A percentile compares a stretch with the other conserved stretches of the same genome.
phyloP scores from a whole-genome alignment of 257 asterid genomes.

The Rhazya stricta region DNA sequence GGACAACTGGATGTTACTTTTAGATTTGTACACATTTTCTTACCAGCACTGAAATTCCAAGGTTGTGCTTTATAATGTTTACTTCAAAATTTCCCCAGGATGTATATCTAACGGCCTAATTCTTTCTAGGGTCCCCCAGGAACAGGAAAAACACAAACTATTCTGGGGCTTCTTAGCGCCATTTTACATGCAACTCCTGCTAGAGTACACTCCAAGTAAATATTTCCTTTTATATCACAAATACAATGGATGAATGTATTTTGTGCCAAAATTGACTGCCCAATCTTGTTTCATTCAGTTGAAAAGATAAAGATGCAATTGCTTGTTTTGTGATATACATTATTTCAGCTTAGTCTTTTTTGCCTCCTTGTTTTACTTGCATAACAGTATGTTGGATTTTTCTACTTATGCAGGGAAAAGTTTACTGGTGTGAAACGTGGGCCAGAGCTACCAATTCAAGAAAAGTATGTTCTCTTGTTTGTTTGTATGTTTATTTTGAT shows the following conservation, averaged over 20 bases:
- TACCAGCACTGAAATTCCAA: neutral
- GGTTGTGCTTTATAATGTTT: neutral
- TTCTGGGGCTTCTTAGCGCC: conserved; percentile 93
- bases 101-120: conserved; percentile 29
- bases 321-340: neutral
- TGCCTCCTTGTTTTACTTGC: neutral
- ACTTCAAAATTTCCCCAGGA: neutral
- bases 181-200: conserved; percentile 97
- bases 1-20: neutral
- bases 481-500: neutral
- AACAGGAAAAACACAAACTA: conserved; percentile 96
- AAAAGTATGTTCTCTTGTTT: conserved; percentile 51
- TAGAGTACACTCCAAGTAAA: conserved; percentile 70
- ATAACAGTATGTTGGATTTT: neutral
- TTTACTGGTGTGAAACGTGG: conserved; percentile 44
- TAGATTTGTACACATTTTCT: neutral
- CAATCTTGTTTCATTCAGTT: conserved; percentile 1
- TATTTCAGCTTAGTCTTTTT: neutral
- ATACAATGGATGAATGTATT: neutral
- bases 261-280: neutral
- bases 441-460: conserved; percentile 57
- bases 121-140: conserved; percentile 96
- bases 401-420: conserved; percentile 48
- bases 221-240: conserved; percentile 13
- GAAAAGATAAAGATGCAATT: neutral